Evolutionary conservation across 108 stramenopile genomes (phyloP), one percentile per base, ranked within the genome.

Genomic region (Pseudonitzschia multistriata): DNA sequence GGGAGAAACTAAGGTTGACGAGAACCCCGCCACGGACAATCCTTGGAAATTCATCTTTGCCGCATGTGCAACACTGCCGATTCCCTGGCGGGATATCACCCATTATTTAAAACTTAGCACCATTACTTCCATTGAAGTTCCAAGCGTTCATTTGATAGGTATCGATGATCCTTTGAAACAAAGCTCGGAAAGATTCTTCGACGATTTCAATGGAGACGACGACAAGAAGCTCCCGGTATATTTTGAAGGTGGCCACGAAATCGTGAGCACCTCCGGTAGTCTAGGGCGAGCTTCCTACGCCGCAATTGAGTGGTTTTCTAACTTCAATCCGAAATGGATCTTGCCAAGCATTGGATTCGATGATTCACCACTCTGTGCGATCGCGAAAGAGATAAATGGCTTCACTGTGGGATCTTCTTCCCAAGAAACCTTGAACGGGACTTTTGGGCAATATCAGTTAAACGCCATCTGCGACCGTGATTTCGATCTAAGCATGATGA

Each of bases 41-140:
- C 71, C 71, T 17, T 71, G 71, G 71, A 63, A 63, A n/a, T 71
- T 71, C 33, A 48, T 62, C 31, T 55, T 71, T 30, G 19, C 55
- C 4, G 71, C 61, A 17, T 71, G 71, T 30, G 71, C 68, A 21
- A 48, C 47, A 14, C 17, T 48, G 49, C 33, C 65, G 7, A 21
- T 5, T 3, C 19, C 48, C 8, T 25, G 29, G 27, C 19, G 7
- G 21, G 33, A 48, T 25, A 31, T 66, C 21, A n/a, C 27, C 11
- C 10, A 25, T 19, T 33, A 66, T 48, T 49, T 66, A 17, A 33
- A 28, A 28, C 14, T 30, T 15, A 28, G 30, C 28, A 15, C n/a
- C 13, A 27, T 13, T 3, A 25, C 4, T n/a, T 2, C 21, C 14
- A 25, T 66, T 29, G 4, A 22, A 10, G 7, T 66, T 2, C 65